These are phyloP conservation scores for Linum tenue DNA, from an alignment of 345 rosid species.

Conservation along the genomic window DNA sequence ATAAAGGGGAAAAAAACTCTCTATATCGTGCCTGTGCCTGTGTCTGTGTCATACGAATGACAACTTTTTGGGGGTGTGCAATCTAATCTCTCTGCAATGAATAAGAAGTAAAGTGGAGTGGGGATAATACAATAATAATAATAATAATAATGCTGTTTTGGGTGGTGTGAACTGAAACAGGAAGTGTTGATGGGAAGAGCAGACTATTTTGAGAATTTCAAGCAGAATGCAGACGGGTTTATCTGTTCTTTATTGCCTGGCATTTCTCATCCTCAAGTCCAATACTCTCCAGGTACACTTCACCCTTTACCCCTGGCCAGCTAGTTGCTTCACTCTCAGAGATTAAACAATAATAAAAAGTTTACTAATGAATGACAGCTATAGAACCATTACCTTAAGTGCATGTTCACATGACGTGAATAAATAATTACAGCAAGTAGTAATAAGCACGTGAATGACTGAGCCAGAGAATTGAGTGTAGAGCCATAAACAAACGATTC, in stretches of 20 bases:
- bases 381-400: too few relatives aligned
- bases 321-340: neutral
- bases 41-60: too few relatives aligned
- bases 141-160: neutral
- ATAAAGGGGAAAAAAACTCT: too few relatives aligned
- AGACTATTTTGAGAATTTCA: conserved; percentile 72
- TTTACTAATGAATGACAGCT: neutral
- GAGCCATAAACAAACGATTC: too few relatives aligned
- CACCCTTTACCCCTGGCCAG: neutral
- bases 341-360: neutral
- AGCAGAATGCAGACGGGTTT: conserved; percentile 80
- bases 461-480: too few relatives aligned
- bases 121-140: too few relatives aligned
- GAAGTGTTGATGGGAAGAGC: conserved; percentile 96
- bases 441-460: neutral
- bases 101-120: neutral
- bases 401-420: too few relatives aligned
- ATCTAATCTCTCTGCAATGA: too few relatives aligned
- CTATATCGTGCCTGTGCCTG: too few relatives aligned
- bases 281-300: conserved; percentile 78
- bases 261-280: conserved; percentile 82
- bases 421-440: neutral
- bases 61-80: too few relatives aligned
- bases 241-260: conserved; percentile 93
- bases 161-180: conserved; percentile 23